Base-by-base conservation (phyloP, 176 grass and related monocot species). In the Triticum dicoccoides region DNA sequence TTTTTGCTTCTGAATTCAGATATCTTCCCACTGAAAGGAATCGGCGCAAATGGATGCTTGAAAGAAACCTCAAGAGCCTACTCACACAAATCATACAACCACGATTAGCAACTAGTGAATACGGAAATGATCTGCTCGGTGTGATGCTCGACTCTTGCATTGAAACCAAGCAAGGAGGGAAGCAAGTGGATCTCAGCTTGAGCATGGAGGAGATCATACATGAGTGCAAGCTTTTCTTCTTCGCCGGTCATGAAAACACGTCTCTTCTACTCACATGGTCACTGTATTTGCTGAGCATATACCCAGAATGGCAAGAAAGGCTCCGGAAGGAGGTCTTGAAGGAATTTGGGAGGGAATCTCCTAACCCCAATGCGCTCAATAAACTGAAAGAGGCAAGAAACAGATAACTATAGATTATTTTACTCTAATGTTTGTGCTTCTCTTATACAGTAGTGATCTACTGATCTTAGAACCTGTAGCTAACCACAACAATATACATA, bases 171-270 rank as follows among this genome's bases (percentile, higher is more conserved):
- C 33, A 70, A 70, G 67, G 67, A 35, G 67, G 37, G 67, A 20
- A 38, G 67, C 67, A 70, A 35, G 4, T 21, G 8, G 15, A 21
- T 7, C 67, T 70, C 33, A 38, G 35, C 37, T 18, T 70, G 33
- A 70, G 67, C 14, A 38, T 70, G 33, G 67, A 70, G 4, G 67
- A 70, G 67, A 70, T 70, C 67, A 70, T 70, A 70, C 33, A 70
- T 70, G 67, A 70, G 20, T 70, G 67, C 67, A 70, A 38, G 34
- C 35, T 9, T 2, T 70, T 70, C 18, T 70, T 70, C 67, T 70
- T 70, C 5, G 67, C 67, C 21, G 67, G 67, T 17, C 67, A 70
- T 70, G 67, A 70, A 21, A 70, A 17, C 8, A 70, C 67, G 11
- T 70, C 67, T 21, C 67, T 21, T 38, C 67, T 70, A 2, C 67